Base-by-base conservation (phyloP, 345 rosid species). In the Populus deltoides region DNA sequence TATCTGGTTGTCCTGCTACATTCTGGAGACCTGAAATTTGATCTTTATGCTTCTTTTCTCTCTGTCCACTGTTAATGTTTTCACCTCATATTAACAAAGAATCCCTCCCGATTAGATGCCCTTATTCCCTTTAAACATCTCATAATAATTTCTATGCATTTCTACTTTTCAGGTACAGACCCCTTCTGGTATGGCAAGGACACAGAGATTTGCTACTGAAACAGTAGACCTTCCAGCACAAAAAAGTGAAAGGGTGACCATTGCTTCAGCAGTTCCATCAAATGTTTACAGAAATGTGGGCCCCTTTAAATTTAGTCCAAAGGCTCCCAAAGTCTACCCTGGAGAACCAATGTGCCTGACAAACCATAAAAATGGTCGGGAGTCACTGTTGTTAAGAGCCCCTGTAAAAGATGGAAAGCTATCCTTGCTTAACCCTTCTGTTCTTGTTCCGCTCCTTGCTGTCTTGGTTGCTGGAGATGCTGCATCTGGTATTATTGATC, bases 321-420 rank as follows among this genome's bases (percentile, higher is more conserved):
- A 91, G 86, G 85, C 89, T 53, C 89, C 90, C 80, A 90, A 89
- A 70, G 82, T 86, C 71, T 90, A 92, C 81, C 90, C 97, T 73
- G 97, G 97, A 75, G 97, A 96, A 86, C 93, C 99, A 27, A 85
- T 96, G 88, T 90, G 91, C 86, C 89, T 96, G 78, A 96, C 95
- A 62, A 96, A 92, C 77, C 99, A 96, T 80, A 86, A 81, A 80
- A 94, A 90, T 75, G 93, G 93, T 25, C 85, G 89, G 71, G 93
- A 90, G 83, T 86, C 93, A 8, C 75, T 72, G 41, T 82, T 93
- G 75, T 73, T 96, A 74, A 85, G 97, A 83, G 92, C 94, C 71
- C 97, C 99, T 66, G 75, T 74, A 71, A 90, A 89, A 86, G 94
- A 92, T 17, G 89, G 88, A 85, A 91, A 81, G 74, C 77, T 81